Evolutionary conservation across 2,329 filamentous ascomycete genomes (phyloP), one percentile per base, ranked within the genome.

Genomic region (Fusarium sp.): DNA sequence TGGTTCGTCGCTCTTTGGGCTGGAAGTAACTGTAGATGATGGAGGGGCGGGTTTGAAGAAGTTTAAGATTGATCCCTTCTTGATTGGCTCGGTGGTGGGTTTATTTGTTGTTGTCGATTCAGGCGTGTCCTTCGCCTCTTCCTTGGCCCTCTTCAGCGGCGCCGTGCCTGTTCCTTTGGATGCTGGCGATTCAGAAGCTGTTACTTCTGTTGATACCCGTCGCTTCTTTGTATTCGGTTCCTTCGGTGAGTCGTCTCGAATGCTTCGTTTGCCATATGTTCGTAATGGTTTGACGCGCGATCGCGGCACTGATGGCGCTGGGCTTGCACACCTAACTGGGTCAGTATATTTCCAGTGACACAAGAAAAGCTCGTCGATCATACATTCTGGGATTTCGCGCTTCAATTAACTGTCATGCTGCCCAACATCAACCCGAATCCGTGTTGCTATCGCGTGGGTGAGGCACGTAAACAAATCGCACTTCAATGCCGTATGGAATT

Each of bases 191-290:
- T 27, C 46, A 3, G 38, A 3, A 6, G 31, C 1, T 12, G 27
- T 3, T 4, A 8, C 38, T 6, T 64, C 65, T n/a, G 58, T 18
- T 0, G 62, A 66, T 1, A 68, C 36, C 11, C 75, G 72, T 22
- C 67, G 72, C 46, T 68, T 82, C 66, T 83, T 82, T 1, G 63
- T 14, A 4, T 18, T 70, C 2, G 63, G 36, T 27, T 71, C 62
- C 5, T 50, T 64, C 0, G 73, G 68, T 0, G 77, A 74, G 13
- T 81, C 78, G n/a, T 50, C 68, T 39, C 71, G 67, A 13, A 79
- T 78, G 8, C 73, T 74, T 18, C 80, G 79, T 67, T 81, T 83
- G 46, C 83, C 81, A 45, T 85, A 85, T 17, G 83, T 85, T 62
- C 81, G 80, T 18, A 83, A 70, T 8, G 79, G 76, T 64, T 81